Evolutionary conservation across 2,329 filamentous ascomycete species (phyloP), one percentile per base, ranked within the genome.

Genomic region (Trichoderma cornu-damae): DNA sequence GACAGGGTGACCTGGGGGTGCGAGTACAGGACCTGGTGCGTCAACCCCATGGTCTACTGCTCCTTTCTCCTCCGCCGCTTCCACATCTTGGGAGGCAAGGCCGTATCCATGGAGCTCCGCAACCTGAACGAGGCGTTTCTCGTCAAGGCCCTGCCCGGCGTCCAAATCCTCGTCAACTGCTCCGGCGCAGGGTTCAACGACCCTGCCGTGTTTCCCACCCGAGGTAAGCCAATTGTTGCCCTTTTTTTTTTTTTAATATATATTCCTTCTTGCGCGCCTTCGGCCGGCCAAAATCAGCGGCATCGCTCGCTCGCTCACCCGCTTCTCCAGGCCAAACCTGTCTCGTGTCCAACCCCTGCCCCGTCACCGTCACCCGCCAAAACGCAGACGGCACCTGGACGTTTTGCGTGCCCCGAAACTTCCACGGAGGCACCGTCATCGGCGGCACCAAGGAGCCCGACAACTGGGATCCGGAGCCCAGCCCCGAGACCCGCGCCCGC

Each of bases 381-480:
- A 79, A 81, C 62, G 72, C 73, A 0, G 80, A 85, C 68, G 82
- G 83, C 0, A 77, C 74, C 7, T 86, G 83, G 82, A 77, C 78
- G 0, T 87, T 87, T 61, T 77, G 78, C 44, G 81, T 88, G 5
- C 83, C 85, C 1, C 77, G 85, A 2, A 79, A 78, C 7, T 79
- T 84, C 24, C 74, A 80, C 32, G 84, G 84, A 3, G 85, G 85
- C 2, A 87, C 84, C 0, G 74, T 88, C 37, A 79, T 88, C 18
- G 85, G 85, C 4, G 85, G 85, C 0, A 88, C 84, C 8, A 87
- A 86, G 66, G 79, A 87, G 64, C 75, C 77, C 1, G 70, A 79
- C 56, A 73, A 85, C 66, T 84, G 80, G 79, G 73, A 79, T 46
- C 67, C 75, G 0, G 69, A 74, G 16, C 78, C 82, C 1, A 79